Evolutionary conservation across 139 green algal genomes (phyloP).

Genomic region (Choricystis sp.): DNA sequence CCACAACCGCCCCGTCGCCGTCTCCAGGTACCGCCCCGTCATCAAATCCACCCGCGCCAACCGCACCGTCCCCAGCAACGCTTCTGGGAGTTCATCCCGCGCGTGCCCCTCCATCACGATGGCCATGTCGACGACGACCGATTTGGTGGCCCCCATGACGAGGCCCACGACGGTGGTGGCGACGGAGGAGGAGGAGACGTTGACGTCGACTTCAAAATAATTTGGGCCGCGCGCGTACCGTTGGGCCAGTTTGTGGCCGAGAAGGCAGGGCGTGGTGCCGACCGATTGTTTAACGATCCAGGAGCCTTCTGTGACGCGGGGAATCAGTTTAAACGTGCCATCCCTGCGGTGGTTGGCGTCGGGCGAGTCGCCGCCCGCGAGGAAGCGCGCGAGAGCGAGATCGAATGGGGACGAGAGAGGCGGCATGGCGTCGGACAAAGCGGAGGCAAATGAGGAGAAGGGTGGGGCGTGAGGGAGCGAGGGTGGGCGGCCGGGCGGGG

Average conservation of each 20-base stretch:
- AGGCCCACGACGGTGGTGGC: constrained; percentile 18
- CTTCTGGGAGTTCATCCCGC: constrained; percentile 16
- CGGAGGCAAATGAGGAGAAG: neutral
- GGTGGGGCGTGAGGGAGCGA: neutral
- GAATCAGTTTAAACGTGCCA: constrained; percentile 35
- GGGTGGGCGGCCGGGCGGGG: neutral
- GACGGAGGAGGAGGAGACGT: constrained; percentile 20
- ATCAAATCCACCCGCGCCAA: constrained; percentile 2
- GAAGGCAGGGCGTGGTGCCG: constrained; percentile 34
- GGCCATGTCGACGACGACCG: constrained; percentile 17
- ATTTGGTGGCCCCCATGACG: constrained; percentile 19
- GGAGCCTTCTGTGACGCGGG: constrained; percentile 10
- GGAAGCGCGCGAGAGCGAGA: constrained; percentile 8
- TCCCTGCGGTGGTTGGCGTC: constrained; percentile 20
- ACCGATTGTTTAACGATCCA: constrained; percentile 32
- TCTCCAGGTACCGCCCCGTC: neutral
- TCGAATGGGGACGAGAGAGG: neutral
- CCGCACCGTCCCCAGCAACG: constrained; percentile 18
- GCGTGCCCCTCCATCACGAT: constrained; percentile 18
- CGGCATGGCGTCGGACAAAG: neutral
- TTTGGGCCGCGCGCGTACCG: constrained; percentile 3
- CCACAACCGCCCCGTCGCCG: neutral
- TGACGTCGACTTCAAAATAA: constrained; percentile 24
- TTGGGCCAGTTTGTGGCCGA: constrained; percentile 32
- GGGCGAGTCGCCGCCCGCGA: constrained; percentile 19